Percentiles rank a stretch among this genome's conserved stretches.
phyloP scores from a whole-genome alignment of 805 yeast genomes.

The Ogataea corticis region DNA sequence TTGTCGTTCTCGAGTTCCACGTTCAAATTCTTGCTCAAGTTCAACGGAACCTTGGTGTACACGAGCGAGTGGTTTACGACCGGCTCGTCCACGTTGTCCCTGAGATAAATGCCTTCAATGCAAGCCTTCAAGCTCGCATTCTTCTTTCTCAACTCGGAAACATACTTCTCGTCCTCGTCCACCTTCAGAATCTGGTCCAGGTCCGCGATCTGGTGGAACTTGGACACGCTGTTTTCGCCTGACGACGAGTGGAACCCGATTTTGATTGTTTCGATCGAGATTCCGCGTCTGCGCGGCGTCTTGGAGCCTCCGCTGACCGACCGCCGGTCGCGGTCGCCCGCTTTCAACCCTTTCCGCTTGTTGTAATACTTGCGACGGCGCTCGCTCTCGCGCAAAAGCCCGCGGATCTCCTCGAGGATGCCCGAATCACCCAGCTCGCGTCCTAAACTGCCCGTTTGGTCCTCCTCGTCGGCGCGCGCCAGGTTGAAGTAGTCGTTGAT shows the following conservation, averaged over 20 bases:
- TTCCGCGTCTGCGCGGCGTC: slow-evolving; percentile 1
- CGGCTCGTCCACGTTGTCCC: slow-evolving; percentile 5
- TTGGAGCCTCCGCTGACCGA: no score
- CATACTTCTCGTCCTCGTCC: slow-evolving; percentile 27
- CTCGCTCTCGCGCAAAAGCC: slow-evolving; percentile 26
- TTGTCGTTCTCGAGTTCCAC: slow-evolving; percentile 29
- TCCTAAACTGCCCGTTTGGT: slow-evolving; percentile 12
- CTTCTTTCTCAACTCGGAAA: slow-evolving; percentile 20
- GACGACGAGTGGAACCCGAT: slow-evolving; percentile 19
- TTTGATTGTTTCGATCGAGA: slow-evolving; percentile 17
- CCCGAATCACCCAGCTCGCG: slow-evolving; percentile 16
- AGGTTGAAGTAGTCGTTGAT: slow-evolving; percentile 28
- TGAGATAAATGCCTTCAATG: slow-evolving; percentile 26
- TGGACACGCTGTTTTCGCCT: neutral
- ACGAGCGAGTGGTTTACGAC: slow-evolving; percentile 26
- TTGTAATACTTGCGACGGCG: slow-evolving; percentile 30
- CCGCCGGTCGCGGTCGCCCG: slow-evolving; percentile 4
- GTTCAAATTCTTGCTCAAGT: slow-evolving; percentile 12
- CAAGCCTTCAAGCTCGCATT: slow-evolving; percentile 20
- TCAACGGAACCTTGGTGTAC: slow-evolving; percentile 29
- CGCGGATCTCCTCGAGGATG: slow-evolving; percentile 21
- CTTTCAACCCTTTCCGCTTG: slow-evolving; percentile 21
- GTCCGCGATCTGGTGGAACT: slow-evolving; percentile 23
- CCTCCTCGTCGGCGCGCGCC: slow-evolving; percentile 26
- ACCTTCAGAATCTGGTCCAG: slow-evolving; percentile 22